Evolutionary conservation across 805 yeast genomes (phyloP), one percentile per base, ranked within the genome.

Genomic region (Yamadazyma sp.): DNA sequence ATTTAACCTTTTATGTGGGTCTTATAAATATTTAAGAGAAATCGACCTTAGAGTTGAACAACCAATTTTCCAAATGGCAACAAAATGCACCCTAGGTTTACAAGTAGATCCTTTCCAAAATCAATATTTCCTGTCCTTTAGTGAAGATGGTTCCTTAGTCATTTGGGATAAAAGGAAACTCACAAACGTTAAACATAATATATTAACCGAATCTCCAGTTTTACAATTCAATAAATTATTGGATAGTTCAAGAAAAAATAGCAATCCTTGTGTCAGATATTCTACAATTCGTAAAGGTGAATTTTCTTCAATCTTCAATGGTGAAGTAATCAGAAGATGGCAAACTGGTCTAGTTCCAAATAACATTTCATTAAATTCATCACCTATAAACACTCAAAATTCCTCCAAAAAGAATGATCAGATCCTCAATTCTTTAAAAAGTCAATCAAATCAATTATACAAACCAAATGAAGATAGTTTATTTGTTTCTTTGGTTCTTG

Each of bases 131-230:
- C 77, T 86, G 12, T 80, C 94, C 0, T 76, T 76, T 43, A 77
- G 86, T 33, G 96, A 88, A 47, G 91, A 85, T 50, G 95, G 96
- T 1, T 76, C 93, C 0, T 60, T 88, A 32, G 81, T 91, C 0
- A 68, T 89, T 6, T 89, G 89, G 86, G 95, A 85, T 54, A 69
- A 86, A 43, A 65, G 95, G 44, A 80, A 73, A 44, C 53, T 85
- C 30, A 48, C 56, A 15, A 49, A 40, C 24, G 33, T 30, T 11
- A 50, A 46, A 26, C 40, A 36, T 25, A 36, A 30, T 11, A 55
- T 54, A 4, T 48, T 59, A 12, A 57, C 66, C 19, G 81, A 80
- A 13, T 65, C 72, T 3, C 88, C 89, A 0, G 53, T 77, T 9
- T 53, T 83, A 23, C 69, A 73, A 13, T 83, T 83, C 46, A 72